phyloP scores from a whole-genome alignment of 352 stramenopile species.

The Globisporangium nunn region DNA sequence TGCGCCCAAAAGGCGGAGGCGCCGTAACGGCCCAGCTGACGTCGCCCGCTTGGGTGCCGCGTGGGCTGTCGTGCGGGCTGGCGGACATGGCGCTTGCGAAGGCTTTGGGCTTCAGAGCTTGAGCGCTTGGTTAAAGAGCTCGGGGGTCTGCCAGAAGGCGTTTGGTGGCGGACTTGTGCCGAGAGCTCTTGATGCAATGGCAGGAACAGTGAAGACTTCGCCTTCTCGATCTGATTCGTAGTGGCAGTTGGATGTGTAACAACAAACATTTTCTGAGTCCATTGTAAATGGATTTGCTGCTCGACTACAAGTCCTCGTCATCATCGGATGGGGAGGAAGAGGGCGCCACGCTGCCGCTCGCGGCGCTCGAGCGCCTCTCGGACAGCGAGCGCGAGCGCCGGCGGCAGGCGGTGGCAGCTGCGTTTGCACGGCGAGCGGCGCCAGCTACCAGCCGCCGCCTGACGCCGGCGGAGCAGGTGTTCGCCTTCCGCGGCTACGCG shows the following conservation, averaged over 20 bases:
- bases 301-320: constrained; percentile 4
- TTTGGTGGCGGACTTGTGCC: too few relatives aligned
- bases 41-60: constrained; percentile 32
- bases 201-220: too few relatives aligned
- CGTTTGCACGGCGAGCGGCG: not conserved
- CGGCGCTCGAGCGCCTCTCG: not conserved
- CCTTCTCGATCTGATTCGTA: too few relatives aligned
- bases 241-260: too few relatives aligned
- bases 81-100: not conserved
- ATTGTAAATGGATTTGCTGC: constrained; percentile 10
- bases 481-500: constrained; percentile 27
- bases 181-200: too few relatives aligned
- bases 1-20: constrained; percentile 26
- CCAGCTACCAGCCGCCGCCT: constrained; percentile 1
- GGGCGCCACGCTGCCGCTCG: not conserved
- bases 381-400: not conserved
- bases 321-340: not conserved
- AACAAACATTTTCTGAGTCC: not conserved
- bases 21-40: constrained; percentile 64
- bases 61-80: not conserved
- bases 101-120: not conserved
- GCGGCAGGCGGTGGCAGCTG: not conserved
- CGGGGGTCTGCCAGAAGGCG: too few relatives aligned
- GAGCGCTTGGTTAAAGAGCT: too few relatives aligned
- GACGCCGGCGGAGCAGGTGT: constrained; percentile 14